A percentile compares a stretch with the other conserved stretches of the same genome.
Evolutionary conservation across 352 stramenopile genomes (phyloP).

Genomic region (Globisporangium echinulatum): DNA sequence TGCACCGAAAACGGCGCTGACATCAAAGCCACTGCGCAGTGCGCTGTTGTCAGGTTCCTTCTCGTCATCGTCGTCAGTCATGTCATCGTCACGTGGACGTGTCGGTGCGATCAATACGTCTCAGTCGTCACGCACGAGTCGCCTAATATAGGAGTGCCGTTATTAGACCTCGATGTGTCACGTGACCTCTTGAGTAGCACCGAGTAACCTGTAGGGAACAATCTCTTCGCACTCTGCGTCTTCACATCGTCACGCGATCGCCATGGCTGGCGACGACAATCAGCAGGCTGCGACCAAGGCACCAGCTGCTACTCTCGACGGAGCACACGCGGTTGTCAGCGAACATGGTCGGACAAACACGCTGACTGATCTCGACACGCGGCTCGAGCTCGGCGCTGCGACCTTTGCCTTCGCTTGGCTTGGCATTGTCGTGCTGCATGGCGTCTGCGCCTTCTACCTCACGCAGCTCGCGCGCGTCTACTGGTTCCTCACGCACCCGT

Average conservation of each 20-base stretch:
- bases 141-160: not conserved
- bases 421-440: not conserved
- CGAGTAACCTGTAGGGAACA: no score
- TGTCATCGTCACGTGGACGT: not conserved
- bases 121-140: not conserved
- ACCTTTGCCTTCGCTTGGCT: not conserved
- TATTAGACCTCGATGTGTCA: no score
- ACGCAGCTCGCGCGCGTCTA: not conserved
- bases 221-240: no score
- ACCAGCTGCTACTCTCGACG: no score
- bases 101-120: not conserved
- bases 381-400: no score
- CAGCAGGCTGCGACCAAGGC: no score
- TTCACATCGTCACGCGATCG: no score
- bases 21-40: constrained; percentile 1
- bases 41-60: constrained; percentile 7
- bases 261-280: no score
- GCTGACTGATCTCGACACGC: no score
- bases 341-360: no score
- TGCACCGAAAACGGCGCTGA: constrained; percentile 5
- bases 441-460: constrained; percentile 2
- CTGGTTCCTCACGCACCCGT: not conserved
- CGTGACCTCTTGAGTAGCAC: no score
- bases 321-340: no score
- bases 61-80: not conserved